These are phyloP conservation scores for Globisporangium polare DNA, from an alignment of 352 stramenopile genomes.

Conservation along the genomic window DNA sequence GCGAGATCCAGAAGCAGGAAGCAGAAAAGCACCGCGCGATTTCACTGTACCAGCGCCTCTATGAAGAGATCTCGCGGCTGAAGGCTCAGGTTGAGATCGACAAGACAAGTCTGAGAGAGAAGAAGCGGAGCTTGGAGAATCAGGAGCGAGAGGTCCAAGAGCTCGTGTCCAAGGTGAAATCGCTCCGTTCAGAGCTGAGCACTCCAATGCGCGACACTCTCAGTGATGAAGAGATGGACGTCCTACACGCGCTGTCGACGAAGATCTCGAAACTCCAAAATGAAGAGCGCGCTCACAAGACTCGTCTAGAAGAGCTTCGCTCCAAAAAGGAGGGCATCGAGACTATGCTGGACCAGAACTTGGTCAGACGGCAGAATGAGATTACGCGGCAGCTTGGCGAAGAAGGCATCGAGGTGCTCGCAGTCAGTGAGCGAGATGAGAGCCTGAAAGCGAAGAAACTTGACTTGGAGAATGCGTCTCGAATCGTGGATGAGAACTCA, in stretches of 20 bases:
- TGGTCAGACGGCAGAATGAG: conserved; percentile 84
- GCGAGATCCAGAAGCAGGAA: conserved; percentile 83
- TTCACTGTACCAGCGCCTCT: conserved; percentile 69
- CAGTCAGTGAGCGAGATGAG: conserved; percentile 59
- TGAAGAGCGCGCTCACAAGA: conserved; percentile 84
- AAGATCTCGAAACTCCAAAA: conserved; percentile 76
- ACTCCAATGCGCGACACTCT: conserved; percentile 78
- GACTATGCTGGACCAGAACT: conserved; percentile 91
- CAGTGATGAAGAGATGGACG: conserved; percentile 41
- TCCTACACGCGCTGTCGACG: conserved; percentile 54
- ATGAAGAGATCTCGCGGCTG: conserved; percentile 79
- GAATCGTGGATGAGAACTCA: conserved; percentile 62
- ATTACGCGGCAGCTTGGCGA: conserved; percentile 53
- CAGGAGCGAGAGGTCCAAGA: conserved; percentile 68
- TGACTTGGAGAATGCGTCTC: conserved; percentile 83
- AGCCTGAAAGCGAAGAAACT: conserved; percentile 86
- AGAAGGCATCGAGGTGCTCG: conserved; percentile 54
- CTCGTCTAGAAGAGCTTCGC: conserved; percentile 85
- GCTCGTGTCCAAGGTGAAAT: conserved; percentile 46
- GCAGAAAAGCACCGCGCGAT: conserved; percentile 71
- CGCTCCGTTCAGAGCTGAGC: conserved; percentile 52
- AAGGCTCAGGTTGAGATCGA: conserved; percentile 70
- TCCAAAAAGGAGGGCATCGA: conserved; percentile 86
- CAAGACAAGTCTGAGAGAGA: conserved; percentile 46
- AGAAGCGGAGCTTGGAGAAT: conserved; percentile 43